Evolutionary conservation across 495 filamentous ascomycete species (phyloP), one percentile per base, ranked within the genome.

Genomic region (Talaromyces wortmannii): DNA sequence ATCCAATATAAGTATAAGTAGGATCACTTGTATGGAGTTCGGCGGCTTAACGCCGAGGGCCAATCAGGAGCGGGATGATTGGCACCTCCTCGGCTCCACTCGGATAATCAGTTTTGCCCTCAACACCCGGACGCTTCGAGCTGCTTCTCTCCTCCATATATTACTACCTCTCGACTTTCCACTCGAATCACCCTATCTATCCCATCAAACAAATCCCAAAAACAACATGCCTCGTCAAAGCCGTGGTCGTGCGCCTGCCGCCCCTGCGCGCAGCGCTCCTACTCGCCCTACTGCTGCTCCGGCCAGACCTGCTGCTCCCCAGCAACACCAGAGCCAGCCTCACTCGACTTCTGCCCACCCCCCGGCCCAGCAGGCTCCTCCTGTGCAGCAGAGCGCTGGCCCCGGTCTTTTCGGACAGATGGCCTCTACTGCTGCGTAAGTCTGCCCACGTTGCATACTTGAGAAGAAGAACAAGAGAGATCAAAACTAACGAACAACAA

Each of bases 401-500:
- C 82, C 87, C 5, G 89, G 90, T 59, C 78, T 92, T 6, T 85
- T 95, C 60, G 89, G 85, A 47, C 85, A 92, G 77, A 92, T 92
- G 85, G 89, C 89, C 58, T 88, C 84, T 59, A 92, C 89, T 48
- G 89, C 88, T 61, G 88, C 88, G 84, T 91, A 84, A 67, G 87
- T 76, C 47, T 31, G 16, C 42, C 31, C 4, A 23, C 23, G 1
- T 23, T 23, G 23, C 23, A 23, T 23, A 23, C 23, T 23, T 23
- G 23, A 23, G 23, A 23, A 23, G 23, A 1, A 23, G 23, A 23
- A 23, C 2, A 23, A 23, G 23, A 23, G 23, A 23, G 2, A 23
- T 2, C 23, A 23, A 23, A 23, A 72, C 51, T 36, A 42, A 40
- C 48, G 48, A 46, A 12, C 31, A 45, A 12, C 30, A 57, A 45